phyloP scores from a whole-genome alignment of 2,329 filamentous ascomycete species.

The Paecilomyces sp. region DNA sequence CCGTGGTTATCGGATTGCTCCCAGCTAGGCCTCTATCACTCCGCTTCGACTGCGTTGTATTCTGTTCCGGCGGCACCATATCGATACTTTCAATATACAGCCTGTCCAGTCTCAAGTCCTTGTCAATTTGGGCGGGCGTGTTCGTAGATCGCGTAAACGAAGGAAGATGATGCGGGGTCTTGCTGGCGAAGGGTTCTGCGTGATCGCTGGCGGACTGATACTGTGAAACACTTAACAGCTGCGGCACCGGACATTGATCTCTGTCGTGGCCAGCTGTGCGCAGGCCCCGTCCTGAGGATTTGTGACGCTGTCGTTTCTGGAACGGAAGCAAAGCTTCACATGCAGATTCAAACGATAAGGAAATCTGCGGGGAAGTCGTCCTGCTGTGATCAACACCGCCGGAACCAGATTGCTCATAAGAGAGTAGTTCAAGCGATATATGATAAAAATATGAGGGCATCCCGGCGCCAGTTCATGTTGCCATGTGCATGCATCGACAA shows the following conservation, averaged over 20 bases:
- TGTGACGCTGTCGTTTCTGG: constrained; percentile 17
- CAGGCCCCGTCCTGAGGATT: constrained; percentile 7
- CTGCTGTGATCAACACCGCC: constrained; percentile 3
- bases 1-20: constrained; percentile 36
- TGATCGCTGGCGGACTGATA: background rate
- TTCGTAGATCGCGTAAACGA: constrained; percentile 18
- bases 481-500: background rate
- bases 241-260: constrained; percentile 4
- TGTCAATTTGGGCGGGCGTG: constrained; percentile 11
- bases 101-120: constrained; percentile 76
- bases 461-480: constrained; percentile 27
- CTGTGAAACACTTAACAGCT: background rate
- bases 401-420: constrained; percentile 19
- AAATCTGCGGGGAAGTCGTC: constrained; percentile 11
- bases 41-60: constrained; percentile 15
- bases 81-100: constrained; percentile 77
- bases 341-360: constrained; percentile 25
- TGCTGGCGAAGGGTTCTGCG: background rate
- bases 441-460: constrained; percentile 61
- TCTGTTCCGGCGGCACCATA: constrained; percentile 43
- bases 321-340: constrained; percentile 31
- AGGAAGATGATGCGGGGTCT: constrained; percentile 37
- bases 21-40: constrained; percentile 14
- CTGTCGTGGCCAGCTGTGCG: constrained; percentile 6
- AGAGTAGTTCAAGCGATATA: constrained; percentile 53